Evolutionary conservation across 257 asterid genomes (phyloP), one percentile per base, ranked within the genome.

Genomic region (Voacanga thouarsii): DNA sequence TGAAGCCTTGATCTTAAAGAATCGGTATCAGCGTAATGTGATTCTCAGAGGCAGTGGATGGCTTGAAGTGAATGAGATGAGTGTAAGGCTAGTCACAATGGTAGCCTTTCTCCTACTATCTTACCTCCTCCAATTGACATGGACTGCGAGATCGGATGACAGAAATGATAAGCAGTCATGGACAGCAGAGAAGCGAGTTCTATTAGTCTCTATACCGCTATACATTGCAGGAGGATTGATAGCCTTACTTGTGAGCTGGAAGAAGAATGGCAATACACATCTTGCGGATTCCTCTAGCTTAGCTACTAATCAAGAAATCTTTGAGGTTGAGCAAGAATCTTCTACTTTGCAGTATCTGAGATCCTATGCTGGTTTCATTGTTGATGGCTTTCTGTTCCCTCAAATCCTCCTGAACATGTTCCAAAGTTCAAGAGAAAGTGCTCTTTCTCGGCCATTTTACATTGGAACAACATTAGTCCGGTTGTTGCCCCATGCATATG

Each of bases 311-410:
- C 55, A 19, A 44, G 19, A 53, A 51, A 45, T 44, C 1, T 49
- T 49, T 45, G 44, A 18, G 7, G 12, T 24, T 45, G 45, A 51
- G 14, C 72, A 33, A 2, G 70, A 21, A 33, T 24, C 78, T 51
- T 78, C 89, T 14, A 45, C 87, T 0, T 87, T 88, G 89, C 82
- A 79, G 7, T 85, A 78, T 78, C 78, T 91, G 33, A 89, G 86
- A 83, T 85, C 90, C 16, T 92, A 87, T 59, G 88, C 41, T 11
- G 97, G 96, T 57, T 67, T 90, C 76, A 72, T 91, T 76, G 84
- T 91, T 24, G 96, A 92, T 68, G 89, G 94, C 10, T 91, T 89
- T 81, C 90, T 91, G 7, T 76, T 92, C 51, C 97, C 96, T 56
- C 96, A 91, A 76, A 79, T 92, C 71, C 39, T 91, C 7, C 81